These are phyloP conservation scores for Silene latifolia DNA, from an alignment of 148 eudicot genomes.

Conservation along the genomic window DNA sequence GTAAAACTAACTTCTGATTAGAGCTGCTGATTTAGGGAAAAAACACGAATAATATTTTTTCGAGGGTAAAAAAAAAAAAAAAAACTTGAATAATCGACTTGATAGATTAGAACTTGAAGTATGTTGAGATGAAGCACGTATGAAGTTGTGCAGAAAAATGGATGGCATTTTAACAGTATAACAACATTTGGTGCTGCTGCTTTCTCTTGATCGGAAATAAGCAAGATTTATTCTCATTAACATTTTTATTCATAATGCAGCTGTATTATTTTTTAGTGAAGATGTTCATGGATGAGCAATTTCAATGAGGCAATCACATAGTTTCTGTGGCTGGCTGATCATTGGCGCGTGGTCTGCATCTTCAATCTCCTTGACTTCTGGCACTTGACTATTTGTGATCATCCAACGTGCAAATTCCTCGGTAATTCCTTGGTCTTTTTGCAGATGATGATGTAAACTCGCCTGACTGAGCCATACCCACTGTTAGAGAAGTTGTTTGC, in stretches of 20 bases:
- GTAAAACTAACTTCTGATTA: too few relatives aligned
- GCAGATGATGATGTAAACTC: constrained; percentile 31
- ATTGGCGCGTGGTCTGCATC: constrained; percentile 52
- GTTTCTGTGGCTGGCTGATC: constrained; percentile 35
- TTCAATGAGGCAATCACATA: constrained; percentile 32
- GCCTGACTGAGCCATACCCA: constrained; percentile 39
- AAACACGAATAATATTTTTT: too few relatives aligned
- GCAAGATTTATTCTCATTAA: too few relatives aligned
- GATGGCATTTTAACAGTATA: too few relatives aligned
- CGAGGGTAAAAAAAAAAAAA: too few relatives aligned
- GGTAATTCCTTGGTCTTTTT: constrained; percentile 28
- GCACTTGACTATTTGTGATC: constrained; percentile 30
- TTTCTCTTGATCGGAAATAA: too few relatives aligned
- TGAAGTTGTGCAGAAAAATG: too few relatives aligned
- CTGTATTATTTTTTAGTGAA: not conserved
- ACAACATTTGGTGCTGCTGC: too few relatives aligned
- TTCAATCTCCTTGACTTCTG: constrained; percentile 38
- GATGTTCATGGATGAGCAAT: constrained; percentile 19
- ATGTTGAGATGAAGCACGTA: too few relatives aligned
- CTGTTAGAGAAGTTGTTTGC: constrained; percentile 28
- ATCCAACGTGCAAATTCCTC: constrained; percentile 33
- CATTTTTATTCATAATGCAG: not conserved
- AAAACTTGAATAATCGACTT: too few relatives aligned
- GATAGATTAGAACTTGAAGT: too few relatives aligned
- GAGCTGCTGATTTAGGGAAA: too few relatives aligned